Evolutionary conservation across 2,329 filamentous ascomycete species (phyloP).

Genomic region (Fusarium phyllophilum): DNA sequence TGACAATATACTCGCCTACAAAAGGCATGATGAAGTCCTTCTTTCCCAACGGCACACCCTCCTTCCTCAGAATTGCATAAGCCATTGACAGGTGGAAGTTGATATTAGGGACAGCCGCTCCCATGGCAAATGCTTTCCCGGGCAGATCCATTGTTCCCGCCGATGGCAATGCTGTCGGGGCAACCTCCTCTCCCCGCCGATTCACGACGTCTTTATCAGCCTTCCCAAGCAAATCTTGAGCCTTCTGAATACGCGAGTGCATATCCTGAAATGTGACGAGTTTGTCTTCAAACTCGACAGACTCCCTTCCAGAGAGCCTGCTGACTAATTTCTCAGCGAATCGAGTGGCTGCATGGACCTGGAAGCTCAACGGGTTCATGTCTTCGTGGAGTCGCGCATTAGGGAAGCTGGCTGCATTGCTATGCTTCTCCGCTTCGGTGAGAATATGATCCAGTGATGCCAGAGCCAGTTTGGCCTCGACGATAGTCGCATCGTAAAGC

Average conservation of each 20-base stretch:
- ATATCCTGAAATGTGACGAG: conserved; percentile 45
- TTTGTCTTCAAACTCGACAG: conserved; percentile 40
- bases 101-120: conserved; percentile 64
- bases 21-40: conserved; percentile 56
- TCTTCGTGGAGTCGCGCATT: conserved; percentile 48
- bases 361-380: conserved; percentile 52
- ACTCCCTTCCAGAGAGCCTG: conserved; percentile 43
- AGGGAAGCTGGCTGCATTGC: conserved; percentile 44
- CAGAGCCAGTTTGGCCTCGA: conserved; percentile 41
- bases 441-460: conserved; percentile 44
- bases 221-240: conserved; percentile 39
- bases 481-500: conserved; percentile 49
- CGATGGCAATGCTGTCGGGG: conserved; percentile 37
- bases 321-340: conserved; percentile 42
- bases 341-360: conserved; percentile 46
- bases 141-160: conserved; percentile 33
- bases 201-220: conserved; percentile 48
- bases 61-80: conserved; percentile 67
- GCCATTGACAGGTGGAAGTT: conserved; percentile 68
- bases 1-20: conserved; percentile 34
- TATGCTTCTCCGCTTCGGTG: conserved; percentile 45
- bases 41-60: conserved; percentile 70
- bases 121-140: conserved; percentile 54
- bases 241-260: conserved; percentile 45
- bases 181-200: conserved; percentile 40